Evolutionary conservation across 108 stramenopile species (phyloP).

Genomic region (Skeletonema tropicum): DNA sequence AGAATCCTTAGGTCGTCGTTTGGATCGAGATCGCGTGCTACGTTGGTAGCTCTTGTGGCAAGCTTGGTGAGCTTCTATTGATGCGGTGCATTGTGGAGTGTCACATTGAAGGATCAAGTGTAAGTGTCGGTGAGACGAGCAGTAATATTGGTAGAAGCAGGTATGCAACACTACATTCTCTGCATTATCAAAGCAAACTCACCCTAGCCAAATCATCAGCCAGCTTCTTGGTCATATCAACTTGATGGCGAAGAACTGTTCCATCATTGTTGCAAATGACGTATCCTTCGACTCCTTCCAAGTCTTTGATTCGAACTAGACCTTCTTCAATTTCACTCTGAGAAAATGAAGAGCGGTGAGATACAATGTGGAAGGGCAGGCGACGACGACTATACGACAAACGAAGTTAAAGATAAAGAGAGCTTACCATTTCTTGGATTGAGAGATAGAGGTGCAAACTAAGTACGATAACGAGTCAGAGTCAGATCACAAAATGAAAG

Average conservation of each 20-base stretch:
- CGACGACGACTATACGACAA: too few relatives aligned
- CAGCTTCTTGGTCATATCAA: constrained; percentile 61
- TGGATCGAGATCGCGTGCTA: constrained; percentile 77
- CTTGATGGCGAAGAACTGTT: constrained; percentile 66
- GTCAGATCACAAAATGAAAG: too few relatives aligned
- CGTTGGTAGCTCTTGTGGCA: constrained; percentile 49
- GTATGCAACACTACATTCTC: too few relatives aligned
- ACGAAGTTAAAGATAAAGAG: too few relatives aligned
- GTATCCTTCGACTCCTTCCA: constrained; percentile 78
- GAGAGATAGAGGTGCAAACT: too few relatives aligned
- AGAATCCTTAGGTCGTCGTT: constrained; percentile 75
- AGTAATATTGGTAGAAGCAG: not conserved
- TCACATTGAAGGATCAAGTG: too few relatives aligned
- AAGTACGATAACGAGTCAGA: too few relatives aligned
- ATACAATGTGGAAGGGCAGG: not conserved
- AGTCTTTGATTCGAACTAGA: constrained; percentile 71
- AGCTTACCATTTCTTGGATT: too few relatives aligned
- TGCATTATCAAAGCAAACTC: constrained; percentile 1
- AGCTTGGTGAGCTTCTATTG: constrained; percentile 55
- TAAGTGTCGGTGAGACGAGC: not conserved
- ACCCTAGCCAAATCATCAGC: constrained; percentile 73
- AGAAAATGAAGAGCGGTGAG: not conserved
- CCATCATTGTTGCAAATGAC: constrained; percentile 79
- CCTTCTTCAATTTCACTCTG: constrained; percentile 69
- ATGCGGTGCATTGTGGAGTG: not conserved